Percentiles rank a stretch among this genome's conserved stretches.
Evolutionary conservation across 371 early-diverging fungal genomes (phyloP).

Genomic region (Syncephalis fuscata): DNA sequence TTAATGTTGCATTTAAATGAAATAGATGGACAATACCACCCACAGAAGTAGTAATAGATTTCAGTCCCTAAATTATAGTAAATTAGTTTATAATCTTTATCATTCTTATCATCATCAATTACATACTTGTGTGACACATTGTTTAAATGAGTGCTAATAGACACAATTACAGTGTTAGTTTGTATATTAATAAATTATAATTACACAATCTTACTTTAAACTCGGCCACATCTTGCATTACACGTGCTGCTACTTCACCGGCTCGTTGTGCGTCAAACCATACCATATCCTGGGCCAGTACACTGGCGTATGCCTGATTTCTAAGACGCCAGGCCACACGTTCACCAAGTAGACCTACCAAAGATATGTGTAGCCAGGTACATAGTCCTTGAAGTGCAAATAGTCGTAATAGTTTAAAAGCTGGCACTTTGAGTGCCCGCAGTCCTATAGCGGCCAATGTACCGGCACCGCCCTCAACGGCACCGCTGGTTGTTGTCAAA

Average conservation of each 20-base stretch:
- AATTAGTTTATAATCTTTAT: neutral
- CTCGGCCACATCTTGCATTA: neutral
- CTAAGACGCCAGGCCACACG: neutral
- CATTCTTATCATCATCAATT: neutral
- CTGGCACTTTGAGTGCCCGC: conserved; percentile 25
- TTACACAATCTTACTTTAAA: neutral
- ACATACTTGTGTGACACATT: conserved; percentile 28
- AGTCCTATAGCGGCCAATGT: conserved; percentile 13
- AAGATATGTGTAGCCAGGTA: neutral
- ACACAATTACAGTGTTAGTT: neutral
- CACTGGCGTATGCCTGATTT: neutral
- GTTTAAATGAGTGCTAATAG: conserved; percentile 45
- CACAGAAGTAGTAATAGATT: conserved; percentile 42
- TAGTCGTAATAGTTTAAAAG: conserved; percentile 28
- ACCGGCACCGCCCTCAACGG: conserved; percentile 41
- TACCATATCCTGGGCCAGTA: neutral
- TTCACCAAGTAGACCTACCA: neutral
- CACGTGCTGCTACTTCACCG: neutral
- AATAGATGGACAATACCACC: conserved; percentile 49
- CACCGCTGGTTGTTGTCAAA: conserved; percentile 48
- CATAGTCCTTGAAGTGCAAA: conserved; percentile 32
- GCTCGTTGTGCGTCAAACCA: neutral
- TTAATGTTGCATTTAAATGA: conserved; percentile 42
- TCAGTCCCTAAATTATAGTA: conserved; percentile 25
- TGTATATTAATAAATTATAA: neutral